phyloP scores from a whole-genome alignment of 345 rosid species.

The Syzygium aromaticum region DNA sequence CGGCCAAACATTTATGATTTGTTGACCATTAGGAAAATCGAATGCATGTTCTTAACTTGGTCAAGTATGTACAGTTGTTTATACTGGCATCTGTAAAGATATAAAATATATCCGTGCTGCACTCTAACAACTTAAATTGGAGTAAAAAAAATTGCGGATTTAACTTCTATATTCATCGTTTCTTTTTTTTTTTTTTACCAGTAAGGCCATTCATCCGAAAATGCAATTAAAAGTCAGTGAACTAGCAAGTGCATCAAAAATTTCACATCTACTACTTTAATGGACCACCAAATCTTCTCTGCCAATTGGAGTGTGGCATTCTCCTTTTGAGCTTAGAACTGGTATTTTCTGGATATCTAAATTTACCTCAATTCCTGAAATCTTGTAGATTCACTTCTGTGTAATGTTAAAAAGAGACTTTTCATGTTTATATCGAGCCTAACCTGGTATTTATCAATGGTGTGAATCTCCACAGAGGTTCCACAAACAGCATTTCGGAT shows the following conservation, averaged over 20 bases:
- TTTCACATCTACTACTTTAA: not conserved
- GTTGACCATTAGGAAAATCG: not conserved
- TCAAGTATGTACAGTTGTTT: not conserved
- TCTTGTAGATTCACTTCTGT: not conserved
- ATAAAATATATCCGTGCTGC: not conserved
- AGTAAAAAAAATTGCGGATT: not conserved
- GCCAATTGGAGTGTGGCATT: not conserved
- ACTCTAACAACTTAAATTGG: not conserved
- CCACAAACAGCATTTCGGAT: constrained; percentile 30
- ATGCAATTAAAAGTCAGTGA: not conserved
- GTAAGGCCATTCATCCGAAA: not conserved
- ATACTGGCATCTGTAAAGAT: not conserved
- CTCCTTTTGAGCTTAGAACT: not conserved
- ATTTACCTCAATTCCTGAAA: not conserved
- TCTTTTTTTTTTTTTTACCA: not conserved
- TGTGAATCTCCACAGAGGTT: constrained; percentile 75
- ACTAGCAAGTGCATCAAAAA: not conserved
- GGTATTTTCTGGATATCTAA: not conserved
- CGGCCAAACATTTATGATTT: not conserved
- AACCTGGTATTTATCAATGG: constrained; percentile 98
- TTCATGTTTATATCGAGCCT: not conserved
- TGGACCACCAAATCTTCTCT: not conserved
- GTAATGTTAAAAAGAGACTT: not conserved
- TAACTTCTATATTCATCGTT: not conserved
- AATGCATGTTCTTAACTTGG: not conserved